phyloP scores from a whole-genome alignment of 1,284 basidiomycete genomes.

The Kwoniella shivajii region DNA sequence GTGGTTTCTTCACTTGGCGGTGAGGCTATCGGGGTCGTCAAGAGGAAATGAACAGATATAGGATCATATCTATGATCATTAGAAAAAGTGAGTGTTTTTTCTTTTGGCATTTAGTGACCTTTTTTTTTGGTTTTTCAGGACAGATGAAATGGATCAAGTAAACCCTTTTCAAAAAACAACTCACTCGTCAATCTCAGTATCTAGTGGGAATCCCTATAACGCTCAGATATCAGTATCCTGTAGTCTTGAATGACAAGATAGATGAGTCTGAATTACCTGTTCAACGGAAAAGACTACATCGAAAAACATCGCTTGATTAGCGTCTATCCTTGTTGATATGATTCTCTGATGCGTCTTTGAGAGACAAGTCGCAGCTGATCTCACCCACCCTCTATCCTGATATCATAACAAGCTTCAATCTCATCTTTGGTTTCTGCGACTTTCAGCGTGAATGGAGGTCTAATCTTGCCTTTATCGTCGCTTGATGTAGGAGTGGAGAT shows the following conservation, averaged over 20 bases:
- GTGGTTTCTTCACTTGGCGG: constrained; percentile 20
- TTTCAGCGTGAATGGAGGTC: constrained; percentile 30
- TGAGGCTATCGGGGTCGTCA: constrained; percentile 26
- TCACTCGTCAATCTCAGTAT: constrained; percentile 48
- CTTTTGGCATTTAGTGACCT: background rate
- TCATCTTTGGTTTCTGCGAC: constrained; percentile 39
- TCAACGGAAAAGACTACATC: constrained; percentile 48
- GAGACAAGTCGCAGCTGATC: no score
- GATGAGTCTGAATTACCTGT: constrained; percentile 33
- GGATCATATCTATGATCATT: constrained; percentile 29
- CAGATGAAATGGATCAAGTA: constrained; percentile 28
- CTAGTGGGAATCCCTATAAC: constrained; percentile 39
- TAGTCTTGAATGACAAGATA: constrained; percentile 4
- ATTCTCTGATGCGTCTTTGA: background rate
- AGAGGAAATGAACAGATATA: constrained; percentile 33
- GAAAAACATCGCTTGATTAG: background rate
- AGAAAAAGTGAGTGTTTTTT: no score
- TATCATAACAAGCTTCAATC: constrained; percentile 46
- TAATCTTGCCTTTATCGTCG: background rate
- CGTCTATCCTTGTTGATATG: background rate
- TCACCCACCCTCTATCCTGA: constrained; percentile 48
- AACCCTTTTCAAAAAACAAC: constrained; percentile 29
- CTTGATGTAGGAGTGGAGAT: background rate
- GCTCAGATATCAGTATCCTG: background rate
- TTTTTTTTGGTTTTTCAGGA: background rate